Base-by-base conservation (phyloP, 345 rosid species). In the Anacardium occidentale region DNA sequence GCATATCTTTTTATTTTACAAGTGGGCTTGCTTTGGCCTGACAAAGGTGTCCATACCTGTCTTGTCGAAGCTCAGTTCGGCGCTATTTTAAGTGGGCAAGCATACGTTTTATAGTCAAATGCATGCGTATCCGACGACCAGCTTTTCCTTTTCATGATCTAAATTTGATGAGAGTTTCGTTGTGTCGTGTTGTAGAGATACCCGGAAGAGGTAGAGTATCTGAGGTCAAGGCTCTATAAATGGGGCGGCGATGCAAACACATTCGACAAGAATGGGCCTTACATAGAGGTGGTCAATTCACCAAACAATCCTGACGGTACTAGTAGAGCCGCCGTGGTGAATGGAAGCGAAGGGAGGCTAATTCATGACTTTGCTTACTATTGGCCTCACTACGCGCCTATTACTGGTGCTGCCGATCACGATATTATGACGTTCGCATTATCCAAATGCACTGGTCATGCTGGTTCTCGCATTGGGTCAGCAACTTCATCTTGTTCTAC, bases 401-500 rank as follows among this genome's bases (percentile, higher is more conserved):
- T 92, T 67, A 87, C 92, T 69, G 70, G 20, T 18, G 79, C 78
- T 55, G 91, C 88, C 10, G 92, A 89, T 56, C 77, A 90, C 67
- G 92, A 89, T 71, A 80, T 89, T 40, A 92, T 92, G 97, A 84
- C 92, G 12, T 94, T 94, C 69, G 92, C 98, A 60, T 78, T 94
- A 78, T 92, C 98, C 78, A 94, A 94, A 76, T 70, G 88, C 90
- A 88, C 94, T 0, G 98, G 98, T 18, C 97, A 94, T 70, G 98
- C 97, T 17, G 97, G 98, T 54, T 81, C 98, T 44, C 88, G 98
- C 45, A 89, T 94, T 42, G 98, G 98, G 98, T 94, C 40, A 76
- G 80, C 42, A 61, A 13, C 50, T 68, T 60, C n/a, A 29, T 17
- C 58, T 29, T 51, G 14, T 47, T 50, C n/a, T n/a, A n/a, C n/a